Base-by-base conservation (phyloP, 2,329 filamentous ascomycete species). In the Penicillium sp. region DNA sequence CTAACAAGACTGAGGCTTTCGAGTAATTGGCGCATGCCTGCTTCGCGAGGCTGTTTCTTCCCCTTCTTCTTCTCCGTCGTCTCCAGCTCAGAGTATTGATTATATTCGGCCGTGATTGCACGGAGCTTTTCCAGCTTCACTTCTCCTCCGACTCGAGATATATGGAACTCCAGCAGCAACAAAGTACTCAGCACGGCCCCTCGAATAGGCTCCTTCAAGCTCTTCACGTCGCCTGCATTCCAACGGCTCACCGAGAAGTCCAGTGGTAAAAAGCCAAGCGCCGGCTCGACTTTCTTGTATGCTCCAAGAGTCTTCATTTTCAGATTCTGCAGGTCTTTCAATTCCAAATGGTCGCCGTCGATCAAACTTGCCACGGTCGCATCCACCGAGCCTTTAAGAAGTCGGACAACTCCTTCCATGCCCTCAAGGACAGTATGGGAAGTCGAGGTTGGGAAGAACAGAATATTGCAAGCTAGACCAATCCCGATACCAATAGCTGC, bases 391-490 rank as follows among this genome's bases (percentile, higher is more conserved):
- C 58, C 59, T 59, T 68, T 72, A 0, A 71, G 57, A 3, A 71
- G 56, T 17, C 62, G 61, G 0, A 77, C 66, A 0, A 79, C 57
- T 20, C 62, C 67, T 56, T 71, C 71, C 60, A 71, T 71, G 31
- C 62, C 70, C 34, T 64, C 68, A 0, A 84, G 67, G 1, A 81
- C 76, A 2, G 76, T 70, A 25, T 78, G 76, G 0, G 81, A 82
- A 0, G 82, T 81, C 0, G 82, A 84, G 42, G 78, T 76, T 0
- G 82, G 82, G 55, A 84, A 83, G 47, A 84, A 71, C 3, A 84
- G 57, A 0, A 84, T 53, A 5, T 75, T 78, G 47, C 77, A 81
- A 3, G 71, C 76, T 2, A 79, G 55, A 0, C 81, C 82, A 0
- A 84, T 66, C 0, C 77, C 82, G 6, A 80, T 72, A 0, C 79